Conservation (phyloP, 139 green algal genomes). For the Desmodesmus armatus region DNA sequence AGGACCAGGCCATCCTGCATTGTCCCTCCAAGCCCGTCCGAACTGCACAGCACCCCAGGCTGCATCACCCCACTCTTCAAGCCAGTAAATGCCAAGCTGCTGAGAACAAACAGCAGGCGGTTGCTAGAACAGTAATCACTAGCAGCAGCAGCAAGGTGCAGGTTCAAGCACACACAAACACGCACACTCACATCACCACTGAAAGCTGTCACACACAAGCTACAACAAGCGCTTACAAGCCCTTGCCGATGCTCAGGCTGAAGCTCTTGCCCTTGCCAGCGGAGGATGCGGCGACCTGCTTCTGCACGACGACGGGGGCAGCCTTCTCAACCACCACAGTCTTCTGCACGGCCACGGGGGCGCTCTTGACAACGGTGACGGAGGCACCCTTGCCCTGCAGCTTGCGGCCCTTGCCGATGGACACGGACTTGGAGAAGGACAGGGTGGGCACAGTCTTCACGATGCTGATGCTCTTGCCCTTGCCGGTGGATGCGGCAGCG, state of each 20-base stretch:
- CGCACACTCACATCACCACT: not conserved
- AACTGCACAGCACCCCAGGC: not conserved
- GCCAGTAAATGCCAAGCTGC: no score
- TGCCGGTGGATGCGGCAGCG: no score
- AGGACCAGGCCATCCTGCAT: no score
- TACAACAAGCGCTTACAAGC: slow-evolving; percentile 6
- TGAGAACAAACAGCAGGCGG: not conserved
- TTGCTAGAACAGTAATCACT: not conserved
- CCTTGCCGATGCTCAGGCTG: slow-evolving; percentile 14
- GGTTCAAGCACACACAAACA: not conserved
- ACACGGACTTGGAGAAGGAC: not conserved
- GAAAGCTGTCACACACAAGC: slow-evolving; percentile 1
- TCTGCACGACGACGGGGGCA: not conserved
- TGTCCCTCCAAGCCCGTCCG: not conserved
- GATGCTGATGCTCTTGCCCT: not conserved
- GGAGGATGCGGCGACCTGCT: not conserved
- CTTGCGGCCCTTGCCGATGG: not conserved
- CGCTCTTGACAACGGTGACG: not conserved
- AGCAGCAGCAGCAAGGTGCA: not conserved
- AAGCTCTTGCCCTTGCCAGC: not conserved
- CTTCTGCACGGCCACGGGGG: not conserved
- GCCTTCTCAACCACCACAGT: not conserved
- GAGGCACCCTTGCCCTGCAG: not conserved
- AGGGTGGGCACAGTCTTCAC: not conserved
- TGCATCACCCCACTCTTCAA: not conserved